These are phyloP conservation scores for Sporopachydermia quercuum DNA, from an alignment of 805 yeast species.

Conservation along the genomic window DNA sequence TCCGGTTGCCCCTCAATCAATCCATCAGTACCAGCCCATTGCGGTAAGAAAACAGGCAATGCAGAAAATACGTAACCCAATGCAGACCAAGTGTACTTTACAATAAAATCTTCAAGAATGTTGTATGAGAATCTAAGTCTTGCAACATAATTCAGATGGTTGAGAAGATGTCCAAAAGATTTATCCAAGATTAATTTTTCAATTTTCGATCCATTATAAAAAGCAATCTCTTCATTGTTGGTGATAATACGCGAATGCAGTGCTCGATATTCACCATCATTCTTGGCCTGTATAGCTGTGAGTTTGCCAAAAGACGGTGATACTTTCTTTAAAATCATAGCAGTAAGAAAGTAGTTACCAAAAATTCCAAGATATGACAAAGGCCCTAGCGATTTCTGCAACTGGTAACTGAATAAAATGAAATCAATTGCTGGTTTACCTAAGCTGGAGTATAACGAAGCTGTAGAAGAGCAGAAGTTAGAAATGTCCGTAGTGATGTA, in stretches of 20 bases:
- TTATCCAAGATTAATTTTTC: slow-evolving; percentile 54
- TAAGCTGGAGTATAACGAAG: slow-evolving; percentile 72
- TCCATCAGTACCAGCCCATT: slow-evolving; percentile 17
- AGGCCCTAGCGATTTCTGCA: slow-evolving; percentile 75
- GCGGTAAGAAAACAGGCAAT: slow-evolving; percentile 65
- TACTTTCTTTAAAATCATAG: slow-evolving; percentile 49
- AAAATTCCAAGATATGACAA: slow-evolving; percentile 77
- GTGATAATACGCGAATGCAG: slow-evolving; percentile 74
- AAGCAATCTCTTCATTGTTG: slow-evolving; percentile 88
- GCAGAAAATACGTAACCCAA: slow-evolving; percentile 87
- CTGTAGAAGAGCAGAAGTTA: slow-evolving; percentile 65
- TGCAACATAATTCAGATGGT: slow-evolving; percentile 39
- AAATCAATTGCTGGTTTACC: slow-evolving; percentile 88
- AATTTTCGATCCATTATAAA: slow-evolving; percentile 74
- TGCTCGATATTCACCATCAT: slow-evolving; percentile 83
- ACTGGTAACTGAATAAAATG: slow-evolving; percentile 68
- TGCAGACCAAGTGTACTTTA: slow-evolving; percentile 91
- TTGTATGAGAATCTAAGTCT: slow-evolving; percentile 51
- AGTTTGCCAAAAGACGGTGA: slow-evolving; percentile 81
- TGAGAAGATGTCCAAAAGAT: slow-evolving; percentile 41
- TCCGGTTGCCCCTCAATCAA: slow-evolving; percentile 11
- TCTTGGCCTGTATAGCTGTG: slow-evolving; percentile 53
- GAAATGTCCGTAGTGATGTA: slow-evolving; percentile 77
- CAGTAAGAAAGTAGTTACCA: slow-evolving; percentile 67
- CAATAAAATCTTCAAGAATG: slow-evolving; percentile 68